These are phyloP conservation scores for Fagopyrum homotropicum DNA, from an alignment of 148 eudicot genomes.

Conservation along the genomic window DNA sequence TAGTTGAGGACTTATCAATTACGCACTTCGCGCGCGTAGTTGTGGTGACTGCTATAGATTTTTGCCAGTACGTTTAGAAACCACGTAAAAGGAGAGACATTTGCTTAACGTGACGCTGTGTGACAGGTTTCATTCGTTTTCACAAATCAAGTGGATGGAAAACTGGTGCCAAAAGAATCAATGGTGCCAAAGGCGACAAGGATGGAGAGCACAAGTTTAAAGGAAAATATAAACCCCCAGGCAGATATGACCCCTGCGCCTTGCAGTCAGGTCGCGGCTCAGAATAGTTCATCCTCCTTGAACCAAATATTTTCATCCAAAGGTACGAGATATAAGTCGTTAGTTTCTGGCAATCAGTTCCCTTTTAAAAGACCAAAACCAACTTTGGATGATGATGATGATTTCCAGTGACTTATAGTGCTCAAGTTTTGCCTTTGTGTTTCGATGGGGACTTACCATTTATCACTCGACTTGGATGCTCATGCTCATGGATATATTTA, in stretches of 20 bases:
- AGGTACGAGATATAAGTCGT: constrained; percentile 21
- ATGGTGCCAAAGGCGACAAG: constrained; percentile 24
- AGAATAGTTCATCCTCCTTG: constrained; percentile 25
- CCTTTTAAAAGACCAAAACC: constrained; percentile 50
- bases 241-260: constrained; percentile 21
- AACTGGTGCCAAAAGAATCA: constrained; percentile 86
- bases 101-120: background rate
- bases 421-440: too few relatives aligned
- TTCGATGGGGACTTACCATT: too few relatives aligned
- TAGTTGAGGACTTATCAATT: too few relatives aligned
- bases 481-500: too few relatives aligned
- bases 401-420: constrained; percentile 28
- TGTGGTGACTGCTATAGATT: too few relatives aligned
- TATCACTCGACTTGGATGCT: too few relatives aligned
- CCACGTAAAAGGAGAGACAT: background rate
- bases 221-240: constrained; percentile 20
- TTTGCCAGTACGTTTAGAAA: too few relatives aligned
- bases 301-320: constrained; percentile 19
- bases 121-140: constrained; percentile 88
- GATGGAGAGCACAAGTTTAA: constrained; percentile 15
- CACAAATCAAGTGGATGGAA: constrained; percentile 89
- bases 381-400: constrained; percentile 22
- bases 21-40: too few relatives aligned
- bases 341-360: constrained; percentile 34
- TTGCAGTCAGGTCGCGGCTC: constrained; percentile 20